These are phyloP conservation scores for Carex cristatella DNA, from an alignment of 176 grass and related monocot species.

Conservation along the genomic window DNA sequence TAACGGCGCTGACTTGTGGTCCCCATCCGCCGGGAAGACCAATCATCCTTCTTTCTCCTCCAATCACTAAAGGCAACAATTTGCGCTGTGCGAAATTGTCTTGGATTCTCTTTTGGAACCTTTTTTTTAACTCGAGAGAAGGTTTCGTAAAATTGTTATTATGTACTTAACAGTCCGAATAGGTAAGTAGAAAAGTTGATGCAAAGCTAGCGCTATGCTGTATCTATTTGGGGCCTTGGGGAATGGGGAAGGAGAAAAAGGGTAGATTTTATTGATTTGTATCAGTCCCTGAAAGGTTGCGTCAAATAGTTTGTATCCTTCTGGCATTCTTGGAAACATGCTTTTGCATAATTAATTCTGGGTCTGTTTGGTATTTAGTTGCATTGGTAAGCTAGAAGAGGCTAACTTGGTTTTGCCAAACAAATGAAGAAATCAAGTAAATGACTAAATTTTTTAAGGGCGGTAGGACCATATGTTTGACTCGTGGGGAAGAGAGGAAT, in stretches of 20 bases:
- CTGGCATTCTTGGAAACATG: conserved; percentile 3
- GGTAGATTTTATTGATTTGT: not conserved
- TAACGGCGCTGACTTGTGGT: conserved; percentile 79
- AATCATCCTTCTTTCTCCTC: not conserved
- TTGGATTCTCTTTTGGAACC: not conserved
- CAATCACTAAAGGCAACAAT: not conserved
- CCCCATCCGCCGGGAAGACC: conserved; percentile 18
- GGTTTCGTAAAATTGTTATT: not conserved
- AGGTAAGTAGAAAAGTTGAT: conserved; percentile 6
- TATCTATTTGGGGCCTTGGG: not conserved
- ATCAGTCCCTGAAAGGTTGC: not conserved
- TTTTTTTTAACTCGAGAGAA: not conserved
- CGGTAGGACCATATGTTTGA: conserved; percentile 5
- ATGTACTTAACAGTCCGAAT: conserved; percentile 10
- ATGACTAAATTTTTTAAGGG: not conserved
- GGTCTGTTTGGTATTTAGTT: not conserved
- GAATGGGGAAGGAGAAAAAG: not conserved
- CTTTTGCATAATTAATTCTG: not conserved
- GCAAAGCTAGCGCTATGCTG: not conserved
- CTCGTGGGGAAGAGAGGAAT: conserved; percentile 1
- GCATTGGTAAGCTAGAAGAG: not conserved
- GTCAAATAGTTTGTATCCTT: conserved; percentile 15
- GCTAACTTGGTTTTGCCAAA: not conserved
- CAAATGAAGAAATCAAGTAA: not conserved
- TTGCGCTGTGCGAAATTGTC: not conserved